These are phyloP conservation scores for Acacia confusa DNA, from an alignment of 306 rosid genomes.

Conservation along the genomic window DNA sequence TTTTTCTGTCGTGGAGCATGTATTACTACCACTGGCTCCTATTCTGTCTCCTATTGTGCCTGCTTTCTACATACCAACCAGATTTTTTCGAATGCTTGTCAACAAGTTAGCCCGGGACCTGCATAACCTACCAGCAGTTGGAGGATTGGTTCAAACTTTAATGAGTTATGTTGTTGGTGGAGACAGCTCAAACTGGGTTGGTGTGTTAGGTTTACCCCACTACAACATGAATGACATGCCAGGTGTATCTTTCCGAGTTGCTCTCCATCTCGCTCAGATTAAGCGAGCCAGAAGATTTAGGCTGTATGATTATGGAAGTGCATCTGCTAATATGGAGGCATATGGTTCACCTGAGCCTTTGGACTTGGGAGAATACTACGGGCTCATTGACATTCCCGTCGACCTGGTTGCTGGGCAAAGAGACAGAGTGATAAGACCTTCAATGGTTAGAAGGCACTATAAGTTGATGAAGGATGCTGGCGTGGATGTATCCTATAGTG, in stretches of 20 bases:
- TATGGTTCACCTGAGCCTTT: conserved; percentile 67
- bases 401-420: conserved; percentile 67
- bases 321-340: conserved; percentile 43
- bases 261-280: conserved; percentile 70
- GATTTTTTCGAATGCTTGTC: conserved; percentile 73
- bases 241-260: conserved; percentile 57
- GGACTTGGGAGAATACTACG: conserved; percentile 56
- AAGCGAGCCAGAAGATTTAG: conserved; percentile 52
- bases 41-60: conserved; percentile 55
- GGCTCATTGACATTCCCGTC: conserved; percentile 59
- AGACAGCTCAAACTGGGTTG: conserved; percentile 84
- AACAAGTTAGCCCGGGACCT: conserved; percentile 75
- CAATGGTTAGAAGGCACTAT: conserved; percentile 69
- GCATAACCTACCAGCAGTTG: conserved; percentile 67
- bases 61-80: conserved; percentile 69
- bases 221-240: conserved; percentile 87
- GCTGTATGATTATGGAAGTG: conserved; percentile 63
- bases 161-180: conserved; percentile 71
- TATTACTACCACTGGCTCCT: conserved; percentile 50
- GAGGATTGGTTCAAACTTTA: conserved; percentile 70
- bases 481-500: conserved; percentile 52
- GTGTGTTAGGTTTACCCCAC: conserved; percentile 64
- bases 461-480: conserved; percentile 55
- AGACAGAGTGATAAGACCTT: conserved; percentile 65
- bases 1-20: conserved; percentile 44